Base-by-base conservation (phyloP, 1,139 yeast species). In the Candida sp. region DNA sequence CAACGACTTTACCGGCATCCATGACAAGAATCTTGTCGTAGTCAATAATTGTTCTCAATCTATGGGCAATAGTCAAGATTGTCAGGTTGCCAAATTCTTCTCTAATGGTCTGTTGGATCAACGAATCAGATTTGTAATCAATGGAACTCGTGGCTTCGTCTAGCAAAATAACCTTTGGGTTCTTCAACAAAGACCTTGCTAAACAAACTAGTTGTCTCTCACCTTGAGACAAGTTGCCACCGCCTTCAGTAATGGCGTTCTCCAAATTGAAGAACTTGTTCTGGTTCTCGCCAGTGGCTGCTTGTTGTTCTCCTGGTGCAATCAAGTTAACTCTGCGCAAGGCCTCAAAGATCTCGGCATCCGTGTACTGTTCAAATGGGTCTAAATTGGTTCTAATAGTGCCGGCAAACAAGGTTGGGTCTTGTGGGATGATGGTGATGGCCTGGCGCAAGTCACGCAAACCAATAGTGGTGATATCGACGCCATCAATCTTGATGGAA, bases 111-210 rank as follows among this genome's bases (percentile, higher is more conserved):
- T 83, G 83, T 71, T 94, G 98, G 61, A 94, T 90, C 71, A 86
- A 84, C 8, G 97, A 87, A 70, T 94, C 98, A 1, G 97, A 90
- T 56, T 88, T 88, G 68, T 92, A 92, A 72, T 94, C 98, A 63
- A 94, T 92, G 0, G 98, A 91, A 2, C 98, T 97, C 23, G 98
- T 94, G 2, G 98, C 98, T 73, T 94, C 99, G 67, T 94, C 98
- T 58, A 94, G 78, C 58, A 94, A 75, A 61, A 94, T 84, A 49
- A 94, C 87, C 70, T 90, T 91, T 32, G 98, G 98, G 49, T 86
- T 77, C 68, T 88, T 88, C 59, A 94, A 78, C 58, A 94, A 77
- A 0, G 98, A 90, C 67, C 99, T 82, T 2, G 97, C 97, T 55
- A 94, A 78, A 74, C 98, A 94, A 77, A 93, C 83, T 61, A 94